Evolutionary conservation across 805 yeast genomes (phyloP), one percentile per base, ranked within the genome.

Genomic region (Suhomyces emberorum): DNA sequence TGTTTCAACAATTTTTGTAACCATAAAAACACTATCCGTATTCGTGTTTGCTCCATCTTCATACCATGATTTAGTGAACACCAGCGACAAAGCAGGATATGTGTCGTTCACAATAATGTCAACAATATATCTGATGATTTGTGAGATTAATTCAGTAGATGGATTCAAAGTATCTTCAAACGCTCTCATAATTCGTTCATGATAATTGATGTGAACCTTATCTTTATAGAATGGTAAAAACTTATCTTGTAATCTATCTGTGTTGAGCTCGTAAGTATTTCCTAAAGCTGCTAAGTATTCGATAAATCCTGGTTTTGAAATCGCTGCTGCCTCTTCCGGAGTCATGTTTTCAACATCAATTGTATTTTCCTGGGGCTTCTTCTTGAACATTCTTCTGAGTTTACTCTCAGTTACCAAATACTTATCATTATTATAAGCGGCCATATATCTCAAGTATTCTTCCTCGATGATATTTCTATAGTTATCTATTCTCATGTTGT

Each of bases 241-340:
- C 51, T 78, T 68, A n/a, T 75, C 77, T 15, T 77, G 75, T 48
- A 82, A 73, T 40, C 82, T 72, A 32, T 76, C 77, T 4, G 83
- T 72, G 38, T 85, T 79, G 16, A 84, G 83, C 44, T 84, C 93
- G 59, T 84, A 95, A 47, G 89, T 93, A 59, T 88, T 88, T 2
- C 89, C 91, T 12, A 86, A 70, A 0, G 95, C 95, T 11, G 85
- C 75, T 35, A 85, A 61, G 59, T 88, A 88, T 51, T 88, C 96
- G 26, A 82, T 69, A 20, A 88, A 64, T 2, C 96, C 96, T 16
- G 85, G 81, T 69, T 40, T 66, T 3, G 72, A 62, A 17, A 66
- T 57, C 11, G 53, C 49, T 5, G 59, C 58, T 17, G 61, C 47
- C 43, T 68, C 61, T 38, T 66, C 70, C 6, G 57, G 57, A 0